These are phyloP conservation scores for Backusella tarrabulga DNA, from an alignment of 192 early-diverging fungal species.

Conservation along the genomic window DNA sequence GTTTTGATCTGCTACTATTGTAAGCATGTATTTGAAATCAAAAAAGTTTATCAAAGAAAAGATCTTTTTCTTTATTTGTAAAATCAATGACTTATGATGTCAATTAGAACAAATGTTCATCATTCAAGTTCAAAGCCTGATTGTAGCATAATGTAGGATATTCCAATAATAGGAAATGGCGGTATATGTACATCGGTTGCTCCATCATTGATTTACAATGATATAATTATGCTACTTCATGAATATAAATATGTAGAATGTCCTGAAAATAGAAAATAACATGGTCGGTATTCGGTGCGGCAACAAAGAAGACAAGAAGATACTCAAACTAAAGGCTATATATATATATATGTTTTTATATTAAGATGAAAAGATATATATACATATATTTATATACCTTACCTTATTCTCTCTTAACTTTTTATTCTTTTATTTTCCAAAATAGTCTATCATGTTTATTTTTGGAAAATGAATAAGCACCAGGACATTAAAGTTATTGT, in stretches of 20 bases:
- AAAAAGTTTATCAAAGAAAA: neutral
- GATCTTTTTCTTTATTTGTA: neutral
- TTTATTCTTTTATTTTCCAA: neutral
- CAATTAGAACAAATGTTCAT: neutral
- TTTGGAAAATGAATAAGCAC: neutral
- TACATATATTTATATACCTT: neutral
- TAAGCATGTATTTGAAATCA: neutral
- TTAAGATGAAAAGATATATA: neutral
- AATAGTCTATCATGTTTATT: neutral
- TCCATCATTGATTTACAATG: neutral
- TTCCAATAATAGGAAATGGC: neutral
- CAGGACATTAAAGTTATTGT: neutral
- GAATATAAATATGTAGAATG: neutral
- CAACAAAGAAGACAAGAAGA: neutral
- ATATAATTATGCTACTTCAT: neutral
- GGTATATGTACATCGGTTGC: neutral
- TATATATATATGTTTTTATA: neutral
- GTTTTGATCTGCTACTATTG: neutral
- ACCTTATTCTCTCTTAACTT: neutral
- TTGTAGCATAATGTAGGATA: neutral
- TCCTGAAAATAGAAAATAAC: neutral
- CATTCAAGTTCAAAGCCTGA: neutral
- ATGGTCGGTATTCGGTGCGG: neutral
- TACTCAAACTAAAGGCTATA: neutral
- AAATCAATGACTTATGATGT: neutral